Percentiles rank a stretch among this genome's conserved stretches.
phyloP scores from a whole-genome alignment of 2,329 filamentous ascomycete species.

The Colletotrichum lindemuthianum region DNA sequence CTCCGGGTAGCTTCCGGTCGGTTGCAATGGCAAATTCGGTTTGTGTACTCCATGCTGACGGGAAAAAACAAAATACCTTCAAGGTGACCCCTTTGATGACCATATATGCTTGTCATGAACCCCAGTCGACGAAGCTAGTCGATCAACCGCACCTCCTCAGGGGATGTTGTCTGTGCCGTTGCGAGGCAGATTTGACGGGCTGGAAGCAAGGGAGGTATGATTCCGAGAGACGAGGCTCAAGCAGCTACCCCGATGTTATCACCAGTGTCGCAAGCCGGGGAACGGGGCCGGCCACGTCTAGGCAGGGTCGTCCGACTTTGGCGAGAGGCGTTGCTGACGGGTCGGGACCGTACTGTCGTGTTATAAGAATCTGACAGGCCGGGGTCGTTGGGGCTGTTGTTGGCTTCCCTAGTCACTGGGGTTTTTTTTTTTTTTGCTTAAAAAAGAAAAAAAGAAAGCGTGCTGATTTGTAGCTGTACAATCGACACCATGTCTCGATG shows the following conservation, averaged over 20 bases:
- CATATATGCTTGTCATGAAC: slow-evolving; percentile 23
- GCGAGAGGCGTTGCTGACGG: slow-evolving; percentile 22
- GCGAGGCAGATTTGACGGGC: slow-evolving; percentile 13
- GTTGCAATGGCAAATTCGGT: slow-evolving; percentile 2
- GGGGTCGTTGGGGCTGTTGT: background rate
- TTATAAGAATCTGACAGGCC: slow-evolving; percentile 25
- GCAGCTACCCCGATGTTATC: slow-evolving; percentile 15
- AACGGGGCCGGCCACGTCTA: slow-evolving; percentile 24
- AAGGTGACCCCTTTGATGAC: slow-evolving; percentile 7
- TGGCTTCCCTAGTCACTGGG: slow-evolving; percentile 9
- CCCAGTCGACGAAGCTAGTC: slow-evolving; percentile 24
- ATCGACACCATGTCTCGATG: slow-evolving; percentile 18
- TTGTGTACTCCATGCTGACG: slow-evolving; percentile 6
- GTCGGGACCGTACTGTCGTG: slow-evolving; percentile 11
- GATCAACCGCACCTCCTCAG: slow-evolving; percentile 24
- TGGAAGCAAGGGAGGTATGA: slow-evolving; percentile 15
- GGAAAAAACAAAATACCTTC: slow-evolving; percentile 4
- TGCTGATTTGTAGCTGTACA: slow-evolving; percentile 15
- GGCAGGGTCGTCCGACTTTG: slow-evolving; percentile 16
- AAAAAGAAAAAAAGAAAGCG: slow-evolving; percentile 9
- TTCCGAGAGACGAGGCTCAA: slow-evolving; percentile 11
- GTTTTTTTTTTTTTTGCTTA: too few relatives aligned
- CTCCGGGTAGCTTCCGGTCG: background rate
- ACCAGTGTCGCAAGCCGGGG: slow-evolving; percentile 23
- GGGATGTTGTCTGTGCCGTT: background rate